Percentiles rank a stretch among this genome's conserved stretches.
These are phyloP conservation scores for Candida easanensis DNA, from an alignment of 805 yeast species.

Conservation along the genomic window DNA sequence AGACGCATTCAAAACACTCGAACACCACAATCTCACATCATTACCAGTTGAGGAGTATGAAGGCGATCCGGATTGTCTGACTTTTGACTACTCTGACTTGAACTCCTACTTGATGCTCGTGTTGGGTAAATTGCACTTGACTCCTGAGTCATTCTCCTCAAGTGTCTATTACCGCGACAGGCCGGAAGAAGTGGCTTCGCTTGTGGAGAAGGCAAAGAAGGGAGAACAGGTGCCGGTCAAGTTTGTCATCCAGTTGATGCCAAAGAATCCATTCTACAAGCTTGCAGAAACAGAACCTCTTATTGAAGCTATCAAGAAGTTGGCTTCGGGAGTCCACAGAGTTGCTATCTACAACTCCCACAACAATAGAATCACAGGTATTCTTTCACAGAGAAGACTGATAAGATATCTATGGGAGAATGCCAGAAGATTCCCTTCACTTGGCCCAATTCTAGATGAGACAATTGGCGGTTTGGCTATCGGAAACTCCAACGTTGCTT, in stretches of 20 bases:
- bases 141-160: constrained; percentile 28
- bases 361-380: constrained; percentile 66
- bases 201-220: constrained; percentile 63
- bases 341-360: constrained; percentile 68
- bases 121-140: constrained; percentile 60
- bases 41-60: constrained; percentile 68
- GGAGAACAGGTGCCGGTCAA: constrained; percentile 92
- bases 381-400: constrained; percentile 86
- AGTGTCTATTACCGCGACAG: constrained; percentile 27
- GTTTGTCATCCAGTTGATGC: constrained; percentile 79
- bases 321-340: constrained; percentile 96
- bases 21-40: constrained; percentile 72
- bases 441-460: constrained; percentile 71
- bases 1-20: constrained; percentile 78
- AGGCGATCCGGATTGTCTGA: constrained; percentile 64
- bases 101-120: constrained; percentile 83
- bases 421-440: constrained; percentile 77
- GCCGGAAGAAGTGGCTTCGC: constrained; percentile 38
- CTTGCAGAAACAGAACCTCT: constrained; percentile 67
- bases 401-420: constrained; percentile 88
- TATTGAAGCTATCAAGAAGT: constrained; percentile 72
- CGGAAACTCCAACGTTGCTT: constrained; percentile 70
- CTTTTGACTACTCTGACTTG: constrained; percentile 90
- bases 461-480: constrained; percentile 71
- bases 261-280: constrained; percentile 85